Conservation (phyloP, 2,329 filamentous ascomycete genomes). For the Clonostachys chloroleuca region DNA sequence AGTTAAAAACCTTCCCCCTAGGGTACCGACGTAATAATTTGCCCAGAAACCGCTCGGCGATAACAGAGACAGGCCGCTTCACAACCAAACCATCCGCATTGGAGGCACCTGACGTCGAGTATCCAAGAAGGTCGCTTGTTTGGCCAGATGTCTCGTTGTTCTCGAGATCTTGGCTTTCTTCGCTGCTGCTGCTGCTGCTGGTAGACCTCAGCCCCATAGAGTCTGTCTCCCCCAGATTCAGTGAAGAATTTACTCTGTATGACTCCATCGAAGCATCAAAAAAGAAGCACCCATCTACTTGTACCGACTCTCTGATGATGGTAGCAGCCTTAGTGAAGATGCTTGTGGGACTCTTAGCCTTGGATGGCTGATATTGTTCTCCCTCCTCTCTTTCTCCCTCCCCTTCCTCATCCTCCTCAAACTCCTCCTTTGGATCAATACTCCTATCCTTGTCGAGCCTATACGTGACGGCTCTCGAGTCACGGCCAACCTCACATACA, state of each 20-base stretch:
- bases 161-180: not conserved
- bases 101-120: not conserved
- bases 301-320: constrained; percentile 32
- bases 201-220: not conserved
- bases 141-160: not conserved
- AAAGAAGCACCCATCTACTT: constrained; percentile 29
- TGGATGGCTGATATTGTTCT: too few species aligned
- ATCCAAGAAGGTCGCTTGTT: not conserved
- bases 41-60: constrained; percentile 12
- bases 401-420: not conserved
- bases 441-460: too few species aligned
- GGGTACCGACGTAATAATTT: constrained; percentile 38
- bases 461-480: too few species aligned
- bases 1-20: constrained; percentile 38
- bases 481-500: too few species aligned
- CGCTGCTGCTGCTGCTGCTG: not conserved
- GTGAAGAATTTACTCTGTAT: not conserved
- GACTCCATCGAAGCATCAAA: constrained; percentile 11
- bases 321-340: constrained; percentile 38
- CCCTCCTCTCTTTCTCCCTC: not conserved
- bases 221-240: not conserved
- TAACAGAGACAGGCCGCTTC: not conserved
- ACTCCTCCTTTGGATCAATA: too few species aligned
- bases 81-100: not conserved
- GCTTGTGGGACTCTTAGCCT: too few species aligned